Evolutionary conservation across 805 yeast species (phyloP), one percentile per base, ranked within the genome.

Genomic region (Saccharomyces jurei): DNA sequence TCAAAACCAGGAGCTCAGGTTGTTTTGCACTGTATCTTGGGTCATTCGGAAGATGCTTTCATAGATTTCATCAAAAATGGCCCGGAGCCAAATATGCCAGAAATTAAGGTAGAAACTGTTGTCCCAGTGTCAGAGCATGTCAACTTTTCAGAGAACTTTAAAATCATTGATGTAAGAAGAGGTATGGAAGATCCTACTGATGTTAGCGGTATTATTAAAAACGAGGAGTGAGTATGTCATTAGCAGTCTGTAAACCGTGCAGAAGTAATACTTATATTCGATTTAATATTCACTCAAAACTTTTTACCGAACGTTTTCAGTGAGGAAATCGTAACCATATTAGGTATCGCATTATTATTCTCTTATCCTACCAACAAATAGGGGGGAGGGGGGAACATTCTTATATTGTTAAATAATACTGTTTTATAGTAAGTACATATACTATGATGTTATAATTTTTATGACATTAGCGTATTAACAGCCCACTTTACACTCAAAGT

Each of bases 401-500:
- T 31, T 14, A 14, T 31, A 14, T 31, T 14, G 17, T 31, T 31
- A 14, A 31, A 31, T 31, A 31, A 31, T 17, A 36, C 17, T 27
- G 48, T 22, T 8, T 8, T 49, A 5, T 28, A 22, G 30, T n/a
- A 36, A 5, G 6, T 36, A 36, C 10, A 36, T 36, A 36, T 17
- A 17, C 8, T n/a, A 49, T 28, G 21, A 21, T 21, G 3, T 26
- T 21, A 47, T n/a, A 28, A 53, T 17, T 13, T 4, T 68, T 68
- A 86, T 31, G 82, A 76, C 84, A 89, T 83, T 60, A 92, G 75
- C 77, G 86, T 82, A 57, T 84, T 83, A 21, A 94, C 98, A 0
- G 96, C 96, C 86, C 96, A 86, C 55, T 86, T 89, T 9, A 92
- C 96, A 66, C 92, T 87, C 61, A 92, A 74, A 11, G 96, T 86